phyloP scores from a whole-genome alignment of 176 grass and related monocot species.

The Triticum dicoccoides region DNA sequence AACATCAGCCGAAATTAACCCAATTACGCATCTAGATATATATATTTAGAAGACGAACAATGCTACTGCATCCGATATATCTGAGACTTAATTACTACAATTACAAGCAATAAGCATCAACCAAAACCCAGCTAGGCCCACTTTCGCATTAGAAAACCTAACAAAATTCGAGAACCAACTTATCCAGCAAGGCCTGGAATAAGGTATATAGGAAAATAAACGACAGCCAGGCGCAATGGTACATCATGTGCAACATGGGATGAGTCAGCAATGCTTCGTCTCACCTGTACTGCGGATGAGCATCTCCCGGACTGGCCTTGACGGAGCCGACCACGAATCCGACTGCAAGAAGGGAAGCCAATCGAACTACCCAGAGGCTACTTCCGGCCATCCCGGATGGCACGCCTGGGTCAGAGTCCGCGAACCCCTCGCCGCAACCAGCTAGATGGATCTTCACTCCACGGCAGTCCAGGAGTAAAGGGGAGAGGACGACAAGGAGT shows the following conservation, averaged over 20 bases:
- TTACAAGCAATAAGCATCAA: too few relatives aligned
- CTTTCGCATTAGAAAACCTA: not conserved
- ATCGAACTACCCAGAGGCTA: conserved; percentile 10
- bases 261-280: not conserved
- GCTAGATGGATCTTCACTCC: too few relatives aligned
- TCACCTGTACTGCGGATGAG: conserved; percentile 76
- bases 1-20: too few relatives aligned
- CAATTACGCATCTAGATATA: too few relatives aligned
- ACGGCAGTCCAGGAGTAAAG: too few relatives aligned
- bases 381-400: conserved; percentile 32
- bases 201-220: not conserved
- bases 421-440: not conserved
- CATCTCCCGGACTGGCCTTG: conserved; percentile 71
- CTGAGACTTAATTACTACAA: too few relatives aligned
- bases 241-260: not conserved
- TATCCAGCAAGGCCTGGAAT: not conserved
- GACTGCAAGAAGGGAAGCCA: conserved; percentile 41
- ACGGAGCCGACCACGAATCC: conserved; percentile 40
- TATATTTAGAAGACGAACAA: too few relatives aligned
- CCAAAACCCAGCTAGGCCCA: too few relatives aligned
- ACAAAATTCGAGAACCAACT: not conserved
- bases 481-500: too few relatives aligned
- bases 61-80: too few relatives aligned
- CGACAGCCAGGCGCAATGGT: not conserved
- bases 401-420: not conserved